Conservation (phyloP, 768 basidiomycete species). For the Agrocybe praecox region DNA sequence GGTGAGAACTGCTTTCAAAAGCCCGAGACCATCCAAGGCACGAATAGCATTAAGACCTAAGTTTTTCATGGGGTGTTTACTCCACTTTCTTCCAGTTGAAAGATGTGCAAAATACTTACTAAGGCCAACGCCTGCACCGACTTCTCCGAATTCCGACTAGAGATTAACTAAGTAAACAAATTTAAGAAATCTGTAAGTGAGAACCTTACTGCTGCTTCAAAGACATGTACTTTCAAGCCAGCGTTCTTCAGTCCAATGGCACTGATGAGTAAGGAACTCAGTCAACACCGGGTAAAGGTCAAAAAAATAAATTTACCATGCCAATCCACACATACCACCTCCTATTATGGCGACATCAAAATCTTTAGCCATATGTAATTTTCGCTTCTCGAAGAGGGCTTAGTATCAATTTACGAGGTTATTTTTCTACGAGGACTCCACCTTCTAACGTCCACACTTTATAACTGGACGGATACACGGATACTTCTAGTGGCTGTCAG, state of each 20-base stretch:
- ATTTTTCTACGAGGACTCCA: neutral
- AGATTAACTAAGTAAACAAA: neutral
- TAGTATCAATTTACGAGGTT: too few relatives aligned
- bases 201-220: conserved; percentile 49
- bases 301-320: conserved; percentile 29
- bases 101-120: conserved; percentile 30
- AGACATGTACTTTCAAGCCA: conserved; percentile 49
- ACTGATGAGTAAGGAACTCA: conserved; percentile 14
- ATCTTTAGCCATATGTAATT: conserved; percentile 30
- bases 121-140: conserved; percentile 57
- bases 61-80: too few relatives aligned
- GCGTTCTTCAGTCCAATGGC: conserved; percentile 43
- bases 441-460: too few relatives aligned
- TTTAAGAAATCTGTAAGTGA: too few relatives aligned
- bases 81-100: too few relatives aligned
- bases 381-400: neutral
- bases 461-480: too few relatives aligned
- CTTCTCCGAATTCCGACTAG: conserved; percentile 50
- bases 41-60: conserved; percentile 55
- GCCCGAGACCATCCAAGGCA: conserved; percentile 44
- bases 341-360: conserved; percentile 56
- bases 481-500: too few relatives aligned
- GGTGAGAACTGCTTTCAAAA: conserved; percentile 43
- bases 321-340: conserved; percentile 56
- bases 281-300: neutral